A percentile compares a stretch with the other conserved stretches of the same genome.
These are phyloP conservation scores for Microdochium paspali DNA, from an alignment of 2,329 filamentous ascomycete species.

Conservation along the genomic window DNA sequence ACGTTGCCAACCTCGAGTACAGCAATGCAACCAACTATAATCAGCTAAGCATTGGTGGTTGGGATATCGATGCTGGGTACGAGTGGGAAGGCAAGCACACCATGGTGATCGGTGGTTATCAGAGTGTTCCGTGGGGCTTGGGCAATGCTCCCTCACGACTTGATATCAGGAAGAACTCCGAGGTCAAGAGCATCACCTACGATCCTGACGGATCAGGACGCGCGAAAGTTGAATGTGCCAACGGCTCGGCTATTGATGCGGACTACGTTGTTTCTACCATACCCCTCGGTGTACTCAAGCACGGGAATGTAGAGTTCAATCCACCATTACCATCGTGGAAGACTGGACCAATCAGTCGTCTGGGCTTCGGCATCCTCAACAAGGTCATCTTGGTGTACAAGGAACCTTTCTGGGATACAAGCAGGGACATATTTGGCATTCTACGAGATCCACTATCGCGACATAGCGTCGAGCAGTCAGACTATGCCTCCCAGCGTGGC, in stretches of 20 bases:
- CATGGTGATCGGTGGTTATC: conserved; percentile 89
- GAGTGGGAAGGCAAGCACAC: conserved; percentile 94
- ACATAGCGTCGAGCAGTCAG: conserved; percentile 65
- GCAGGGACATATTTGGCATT: conserved; percentile 88
- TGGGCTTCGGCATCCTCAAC: conserved; percentile 91
- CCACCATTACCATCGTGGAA: conserved; percentile 88
- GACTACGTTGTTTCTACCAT: conserved; percentile 87
- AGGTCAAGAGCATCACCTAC: conserved; percentile 63
- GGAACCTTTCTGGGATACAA: conserved; percentile 80
- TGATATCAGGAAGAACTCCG: conserved; percentile 64
- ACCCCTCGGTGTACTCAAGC: conserved; percentile 84
- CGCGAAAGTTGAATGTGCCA: conserved; percentile 62
- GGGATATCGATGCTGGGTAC: conserved; percentile 96
- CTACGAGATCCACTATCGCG: conserved; percentile 63
- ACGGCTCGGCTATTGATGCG: conserved; percentile 70
- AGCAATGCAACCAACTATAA: conserved; percentile 87
- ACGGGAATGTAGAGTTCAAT: conserved; percentile 73
- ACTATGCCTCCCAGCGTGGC: conserved; percentile 73
- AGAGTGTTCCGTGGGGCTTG: conserved; percentile 82
- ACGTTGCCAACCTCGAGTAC: conserved; percentile 96
- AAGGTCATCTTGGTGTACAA: conserved; percentile 91
- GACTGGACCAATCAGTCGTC: conserved; percentile 63
- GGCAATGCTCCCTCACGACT: conserved; percentile 68
- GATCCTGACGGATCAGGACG: conserved; percentile 40
- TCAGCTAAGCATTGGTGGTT: conserved; percentile 77